phyloP scores from a whole-genome alignment of 2,329 filamentous ascomycete genomes.

The Aspergillus awamori region DNA sequence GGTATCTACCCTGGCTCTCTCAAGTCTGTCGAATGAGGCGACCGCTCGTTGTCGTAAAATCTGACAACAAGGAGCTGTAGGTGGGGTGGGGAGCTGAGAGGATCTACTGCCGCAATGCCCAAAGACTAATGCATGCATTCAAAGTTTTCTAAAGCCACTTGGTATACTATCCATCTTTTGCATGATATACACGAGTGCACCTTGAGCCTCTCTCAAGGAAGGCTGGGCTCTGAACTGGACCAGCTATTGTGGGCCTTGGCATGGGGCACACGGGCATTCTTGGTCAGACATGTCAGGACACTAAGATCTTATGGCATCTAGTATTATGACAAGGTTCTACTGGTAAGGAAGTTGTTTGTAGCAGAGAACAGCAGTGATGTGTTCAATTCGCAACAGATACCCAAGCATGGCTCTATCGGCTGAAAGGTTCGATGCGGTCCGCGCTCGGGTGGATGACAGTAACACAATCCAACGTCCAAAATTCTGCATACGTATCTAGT shows the following conservation, averaged over 20 bases:
- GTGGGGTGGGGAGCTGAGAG: background rate
- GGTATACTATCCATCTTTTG: background rate
- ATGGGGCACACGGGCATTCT: background rate
- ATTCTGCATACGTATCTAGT: background rate
- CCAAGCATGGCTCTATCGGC: background rate
- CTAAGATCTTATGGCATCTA: background rate
- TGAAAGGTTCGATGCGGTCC: background rate
- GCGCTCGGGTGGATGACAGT: background rate
- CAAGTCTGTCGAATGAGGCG: background rate
- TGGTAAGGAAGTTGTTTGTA: background rate
- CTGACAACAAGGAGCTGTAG: background rate
- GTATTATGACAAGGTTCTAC: background rate
- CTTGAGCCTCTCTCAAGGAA: background rate
- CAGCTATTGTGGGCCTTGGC: background rate
- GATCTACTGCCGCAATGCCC: background rate
- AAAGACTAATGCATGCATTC: background rate
- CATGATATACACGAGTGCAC: background rate
- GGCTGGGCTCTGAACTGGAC: background rate
- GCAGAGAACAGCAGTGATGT: background rate
- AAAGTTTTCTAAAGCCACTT: background rate
- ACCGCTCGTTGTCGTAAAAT: background rate
- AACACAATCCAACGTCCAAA: background rate
- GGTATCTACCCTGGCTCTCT: background rate
- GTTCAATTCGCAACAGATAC: background rate
- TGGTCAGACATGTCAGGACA: background rate